A percentile compares a stretch with the other conserved stretches of the same genome.
These are phyloP conservation scores for Colletotrichum phormii DNA, from an alignment of 2,329 filamentous ascomycete genomes.

Conservation along the genomic window DNA sequence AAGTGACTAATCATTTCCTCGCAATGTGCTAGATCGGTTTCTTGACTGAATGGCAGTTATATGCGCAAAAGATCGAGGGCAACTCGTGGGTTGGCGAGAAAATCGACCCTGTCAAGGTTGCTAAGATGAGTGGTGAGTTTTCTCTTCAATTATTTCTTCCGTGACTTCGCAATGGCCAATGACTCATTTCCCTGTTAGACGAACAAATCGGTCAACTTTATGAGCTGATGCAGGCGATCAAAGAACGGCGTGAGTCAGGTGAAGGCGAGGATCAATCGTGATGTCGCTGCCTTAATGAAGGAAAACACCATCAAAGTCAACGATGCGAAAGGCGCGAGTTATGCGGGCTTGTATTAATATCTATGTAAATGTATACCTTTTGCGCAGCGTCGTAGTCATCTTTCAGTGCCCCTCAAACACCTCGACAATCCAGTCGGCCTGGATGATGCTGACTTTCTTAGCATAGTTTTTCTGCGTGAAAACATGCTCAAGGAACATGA, in stretches of 20 bases:
- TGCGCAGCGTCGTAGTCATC: not conserved
- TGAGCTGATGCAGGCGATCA: conserved; percentile 89
- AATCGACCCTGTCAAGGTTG: conserved; percentile 84
- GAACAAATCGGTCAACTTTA: conserved; percentile 95
- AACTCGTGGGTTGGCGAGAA: conserved; percentile 87
- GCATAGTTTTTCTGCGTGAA: conserved; percentile 75
- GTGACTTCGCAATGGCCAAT: not conserved
- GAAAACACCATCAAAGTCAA: not conserved
- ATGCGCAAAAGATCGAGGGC: conserved; percentile 92
- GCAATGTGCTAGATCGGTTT: conserved; percentile 80
- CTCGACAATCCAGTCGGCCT: conserved; percentile 69
- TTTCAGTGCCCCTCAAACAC: conserved; percentile 48
- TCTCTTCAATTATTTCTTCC: not conserved
- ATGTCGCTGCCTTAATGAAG: not conserved
- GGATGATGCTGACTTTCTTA: conserved; percentile 73
- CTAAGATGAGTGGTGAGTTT: conserved; percentile 90
- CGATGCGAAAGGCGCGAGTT: not conserved
- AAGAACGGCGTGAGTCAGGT: conserved; percentile 48
- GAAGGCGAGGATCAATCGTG: conserved; percentile 42
- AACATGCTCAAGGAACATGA: conserved; percentile 77
- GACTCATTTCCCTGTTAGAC: conserved; percentile 62
- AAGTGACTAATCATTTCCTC: too few relatives aligned
- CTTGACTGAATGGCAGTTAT: conserved; percentile 94
- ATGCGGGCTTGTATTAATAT: not conserved
- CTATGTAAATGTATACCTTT: not conserved